Percentiles rank a stretch among this genome's conserved stretches.
These are phyloP conservation scores for Bretschneidera sinensis DNA, from an alignment of 345 rosid genomes.

Conservation along the genomic window DNA sequence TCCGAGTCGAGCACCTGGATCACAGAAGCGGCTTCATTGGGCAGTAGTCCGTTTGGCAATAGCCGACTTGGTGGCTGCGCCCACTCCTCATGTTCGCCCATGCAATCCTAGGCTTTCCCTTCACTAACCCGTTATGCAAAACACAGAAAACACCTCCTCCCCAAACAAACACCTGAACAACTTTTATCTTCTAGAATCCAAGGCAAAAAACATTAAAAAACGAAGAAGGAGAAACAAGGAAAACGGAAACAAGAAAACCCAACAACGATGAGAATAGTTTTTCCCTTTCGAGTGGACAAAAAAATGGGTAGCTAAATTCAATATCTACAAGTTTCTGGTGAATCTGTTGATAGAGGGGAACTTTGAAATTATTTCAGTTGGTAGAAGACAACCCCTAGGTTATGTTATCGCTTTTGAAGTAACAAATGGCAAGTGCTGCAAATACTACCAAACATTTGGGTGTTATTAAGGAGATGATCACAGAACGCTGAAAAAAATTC, in stretches of 20 bases:
- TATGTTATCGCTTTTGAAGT: too few species aligned
- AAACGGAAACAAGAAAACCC: background rate
- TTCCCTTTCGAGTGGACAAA: too few species aligned
- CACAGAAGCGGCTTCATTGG: conserved; percentile 67
- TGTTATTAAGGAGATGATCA: too few species aligned
- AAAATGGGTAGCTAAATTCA: background rate
- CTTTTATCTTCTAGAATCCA: background rate
- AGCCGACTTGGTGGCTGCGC: conserved; percentile 58
- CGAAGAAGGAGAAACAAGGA: background rate
- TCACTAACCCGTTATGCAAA: conserved; percentile 14
- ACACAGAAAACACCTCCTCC: background rate
- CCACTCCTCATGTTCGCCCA: conserved; percentile 85
- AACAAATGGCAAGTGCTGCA: too few species aligned
- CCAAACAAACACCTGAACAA: background rate
- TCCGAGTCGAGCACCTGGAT: conserved; percentile 49
- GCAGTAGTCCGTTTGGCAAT: conserved; percentile 66
- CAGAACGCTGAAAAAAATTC: too few species aligned
- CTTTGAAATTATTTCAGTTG: too few species aligned
- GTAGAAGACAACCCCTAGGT: too few species aligned
- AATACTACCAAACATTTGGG: too few species aligned
- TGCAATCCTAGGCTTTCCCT: conserved; percentile 37
- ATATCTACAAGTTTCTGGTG: too few species aligned
- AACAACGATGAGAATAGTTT: background rate
- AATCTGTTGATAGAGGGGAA: too few species aligned
- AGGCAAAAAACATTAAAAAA: too few species aligned